Evolutionary conservation across 2,329 filamentous ascomycete genomes (phyloP), one percentile per base, ranked within the genome.

Genomic region (Nigrograna mackinnonii): DNA sequence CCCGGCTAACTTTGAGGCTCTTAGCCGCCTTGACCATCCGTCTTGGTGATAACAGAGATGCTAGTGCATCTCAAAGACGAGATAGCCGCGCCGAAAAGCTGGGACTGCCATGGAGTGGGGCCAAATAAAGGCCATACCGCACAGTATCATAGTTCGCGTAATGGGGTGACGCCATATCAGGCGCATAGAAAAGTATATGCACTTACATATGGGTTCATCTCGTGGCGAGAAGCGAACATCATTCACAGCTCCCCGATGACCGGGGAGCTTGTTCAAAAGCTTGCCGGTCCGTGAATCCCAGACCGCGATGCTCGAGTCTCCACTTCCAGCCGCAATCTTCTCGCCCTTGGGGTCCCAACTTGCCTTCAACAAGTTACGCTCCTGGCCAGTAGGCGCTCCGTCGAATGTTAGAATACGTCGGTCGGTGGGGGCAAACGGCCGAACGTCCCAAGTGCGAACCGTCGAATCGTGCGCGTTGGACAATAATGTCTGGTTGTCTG

Each of bases 391-490:
- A 9, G 87, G 86, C 1, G 92, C 92, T n/a, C 94, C 94, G 57
- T 97, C 92, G 66, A 94, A 96, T 0, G 89, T 95, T 60, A 84
- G 83, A 46, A 97, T 83, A 46, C 89, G 85, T 52, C 94, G 80
- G 65, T 96, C 88, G 1, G 86, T 84, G 0, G 94, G 90, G 5
- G 94, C 92, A 71, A 97, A 99, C 0, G 94, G 92, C 54, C 92
- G 81, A 39, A 99, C 88, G 65, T 99, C 92, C 94, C 94, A 99
- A 14, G 91, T 96, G 58, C 89, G 82, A 26, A 91, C 94, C 0
- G 92, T 96, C 16, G 88, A 91, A 68, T 99, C 94, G 78, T 96
- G 94, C 6, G 90, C 86, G 60, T 95, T 94, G 2, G 92, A 97
- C 4, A 96, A 76, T 3, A 99, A 79, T 1, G 87, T 87, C 68